Conservation (phyloP, 352 stramenopile species). For the Plasmopara viticola region DNA sequence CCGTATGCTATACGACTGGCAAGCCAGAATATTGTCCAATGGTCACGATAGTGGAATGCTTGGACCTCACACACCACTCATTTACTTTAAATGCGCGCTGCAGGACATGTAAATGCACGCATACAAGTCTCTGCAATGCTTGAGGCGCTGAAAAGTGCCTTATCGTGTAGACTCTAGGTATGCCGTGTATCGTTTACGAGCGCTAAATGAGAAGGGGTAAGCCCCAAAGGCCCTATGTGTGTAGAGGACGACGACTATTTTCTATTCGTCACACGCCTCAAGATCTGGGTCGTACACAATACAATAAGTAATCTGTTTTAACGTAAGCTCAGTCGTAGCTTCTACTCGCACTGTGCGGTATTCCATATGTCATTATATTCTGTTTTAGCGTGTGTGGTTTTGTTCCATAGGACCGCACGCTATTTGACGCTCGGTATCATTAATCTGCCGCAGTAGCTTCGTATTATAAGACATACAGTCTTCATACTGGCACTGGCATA, state of each 20-base stretch:
- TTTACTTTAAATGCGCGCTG: slow-evolving; percentile 10
- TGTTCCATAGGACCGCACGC: slow-evolving; percentile 13
- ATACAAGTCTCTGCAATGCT: slow-evolving; percentile 21
- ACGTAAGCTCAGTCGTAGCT: too few relatives aligned
- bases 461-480: slow-evolving; percentile 83
- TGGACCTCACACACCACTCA: too few relatives aligned
- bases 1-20: too few relatives aligned
- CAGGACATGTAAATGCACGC: slow-evolving; percentile 15
- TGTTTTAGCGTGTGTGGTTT: slow-evolving; percentile 5
- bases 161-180: slow-evolving; percentile 14
- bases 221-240: slow-evolving; percentile 60
- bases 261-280: slow-evolving; percentile 61
- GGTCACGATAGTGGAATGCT: too few relatives aligned
- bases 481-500: slow-evolving; percentile 56
- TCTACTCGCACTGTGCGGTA: background rate
- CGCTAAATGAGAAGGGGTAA: slow-evolving; percentile 35
- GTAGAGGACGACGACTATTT: slow-evolving; percentile 64
- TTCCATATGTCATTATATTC: background rate
- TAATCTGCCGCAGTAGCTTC: slow-evolving; percentile 75
- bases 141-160: slow-evolving; percentile 31
- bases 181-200: slow-evolving; percentile 26
- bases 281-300: slow-evolving; percentile 72
- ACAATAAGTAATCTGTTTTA: slow-evolving; percentile 6
- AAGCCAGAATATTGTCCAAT: too few relatives aligned
- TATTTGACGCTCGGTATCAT: slow-evolving; percentile 34